A percentile compares a stretch with the other conserved stretches of the same genome.
Conservation (phyloP, 192 early-diverging fungal genomes). For the Backusella morwellensis region DNA sequence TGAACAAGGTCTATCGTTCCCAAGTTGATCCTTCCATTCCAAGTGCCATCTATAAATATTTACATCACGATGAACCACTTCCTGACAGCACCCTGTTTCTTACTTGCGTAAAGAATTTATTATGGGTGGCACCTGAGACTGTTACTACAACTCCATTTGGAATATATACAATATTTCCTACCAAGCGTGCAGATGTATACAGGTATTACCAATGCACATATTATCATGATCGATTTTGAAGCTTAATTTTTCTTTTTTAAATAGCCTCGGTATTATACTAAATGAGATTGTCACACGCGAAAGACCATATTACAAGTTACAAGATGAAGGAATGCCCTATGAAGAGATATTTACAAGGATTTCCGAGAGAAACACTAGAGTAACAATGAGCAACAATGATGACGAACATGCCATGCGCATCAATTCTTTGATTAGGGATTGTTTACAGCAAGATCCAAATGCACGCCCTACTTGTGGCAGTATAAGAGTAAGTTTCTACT, state of each 20-base stretch:
- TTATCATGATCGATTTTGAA: neutral
- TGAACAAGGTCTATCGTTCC: slow-evolving; percentile 26
- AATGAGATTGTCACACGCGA: slow-evolving; percentile 46
- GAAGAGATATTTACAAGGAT: neutral
- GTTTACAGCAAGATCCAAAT: neutral
- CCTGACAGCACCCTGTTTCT: neutral
- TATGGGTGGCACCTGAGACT: slow-evolving; percentile 41
- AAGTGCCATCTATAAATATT: neutral
- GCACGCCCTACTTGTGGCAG: slow-evolving; percentile 2
- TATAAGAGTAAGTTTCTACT: neutral
- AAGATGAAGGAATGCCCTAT: slow-evolving; percentile 7
- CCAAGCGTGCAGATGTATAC: slow-evolving; percentile 39
- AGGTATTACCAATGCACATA: slow-evolving; percentile 20
- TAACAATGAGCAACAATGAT: neutral
- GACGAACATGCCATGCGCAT: neutral
- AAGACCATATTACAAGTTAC: slow-evolving; percentile 32
- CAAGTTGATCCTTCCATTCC: slow-evolving; percentile 13
- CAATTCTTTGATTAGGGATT: neutral
- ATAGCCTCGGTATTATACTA: slow-evolving; percentile 41
- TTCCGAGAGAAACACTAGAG: neutral
- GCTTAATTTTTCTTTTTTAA: slow-evolving; percentile 11
- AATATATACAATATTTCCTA: slow-evolving; percentile 26
- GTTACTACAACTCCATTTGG: slow-evolving; percentile 13
- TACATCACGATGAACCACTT: neutral
- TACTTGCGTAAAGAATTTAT: slow-evolving; percentile 14